A percentile compares a stretch with the other conserved stretches of the same genome.
Evolutionary conservation across 129 eudicot genomes (phyloP).

Genomic region (Smallanthus sonchifolius): DNA sequence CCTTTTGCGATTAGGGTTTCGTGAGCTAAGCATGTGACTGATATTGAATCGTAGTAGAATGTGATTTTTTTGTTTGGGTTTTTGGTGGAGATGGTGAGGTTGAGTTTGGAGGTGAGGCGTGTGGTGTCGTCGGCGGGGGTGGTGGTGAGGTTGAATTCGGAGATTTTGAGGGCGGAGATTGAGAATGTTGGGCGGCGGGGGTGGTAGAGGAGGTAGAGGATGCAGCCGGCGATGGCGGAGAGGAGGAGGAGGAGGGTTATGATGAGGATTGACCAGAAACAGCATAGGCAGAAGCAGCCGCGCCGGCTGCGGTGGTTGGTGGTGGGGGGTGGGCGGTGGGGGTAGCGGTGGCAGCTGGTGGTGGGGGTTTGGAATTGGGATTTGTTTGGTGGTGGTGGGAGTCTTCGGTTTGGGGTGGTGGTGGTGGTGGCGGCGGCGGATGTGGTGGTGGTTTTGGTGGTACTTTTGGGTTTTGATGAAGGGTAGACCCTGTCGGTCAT

Average conservation of each 20-base stretch:
- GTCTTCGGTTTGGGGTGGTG: slow-evolving; percentile 27
- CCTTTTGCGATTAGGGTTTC: slow-evolving; percentile 49
- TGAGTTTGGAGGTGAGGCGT: slow-evolving; percentile 55
- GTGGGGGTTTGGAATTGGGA: slow-evolving; percentile 20
- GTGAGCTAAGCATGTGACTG: slow-evolving; percentile 29
- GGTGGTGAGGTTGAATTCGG: slow-evolving; percentile 64
- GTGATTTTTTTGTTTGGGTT: slow-evolving; percentile 67
- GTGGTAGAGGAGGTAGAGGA: slow-evolving; percentile 72
- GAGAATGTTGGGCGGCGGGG: slow-evolving; percentile 82
- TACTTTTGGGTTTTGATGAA: slow-evolving; percentile 59
- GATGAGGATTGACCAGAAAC: slow-evolving; percentile 59
- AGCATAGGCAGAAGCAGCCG: slow-evolving; percentile 64
- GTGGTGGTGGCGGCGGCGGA: slow-evolving; percentile 29
- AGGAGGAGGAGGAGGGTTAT: slow-evolving; percentile 47
- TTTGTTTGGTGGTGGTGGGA: slow-evolving; percentile 31
- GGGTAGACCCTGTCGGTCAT: slow-evolving; percentile 96
- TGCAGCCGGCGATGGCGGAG: slow-evolving; percentile 64
- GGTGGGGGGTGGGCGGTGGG: slow-evolving; percentile 44
- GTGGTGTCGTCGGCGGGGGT: slow-evolving; percentile 59
- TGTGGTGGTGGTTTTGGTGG: background rate
- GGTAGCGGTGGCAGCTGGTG: slow-evolving; percentile 31
- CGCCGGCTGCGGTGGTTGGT: slow-evolving; percentile 35
- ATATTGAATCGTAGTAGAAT: slow-evolving; percentile 45
- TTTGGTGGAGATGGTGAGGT: slow-evolving; percentile 64
- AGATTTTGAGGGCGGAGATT: slow-evolving; percentile 51